These are phyloP conservation scores for Annulohypoxylon maeteangense DNA, from an alignment of 495 filamentous ascomycete species.

Conservation along the genomic window DNA sequence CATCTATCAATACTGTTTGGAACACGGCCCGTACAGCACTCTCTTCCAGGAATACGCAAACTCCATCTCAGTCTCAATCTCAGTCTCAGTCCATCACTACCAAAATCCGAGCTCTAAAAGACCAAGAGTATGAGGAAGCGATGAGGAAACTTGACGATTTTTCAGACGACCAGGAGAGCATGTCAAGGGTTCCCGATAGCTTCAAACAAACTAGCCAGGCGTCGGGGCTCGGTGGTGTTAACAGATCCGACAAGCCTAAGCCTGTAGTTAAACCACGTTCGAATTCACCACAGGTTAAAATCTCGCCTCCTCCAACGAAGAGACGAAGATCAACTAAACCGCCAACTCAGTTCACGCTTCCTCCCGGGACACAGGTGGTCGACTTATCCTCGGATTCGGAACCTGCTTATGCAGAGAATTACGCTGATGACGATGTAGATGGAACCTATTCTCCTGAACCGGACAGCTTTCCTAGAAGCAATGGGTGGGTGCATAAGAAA, in stretches of 20 bases:
- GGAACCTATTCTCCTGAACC: conserved; percentile 47
- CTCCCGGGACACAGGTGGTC: conserved; percentile 53
- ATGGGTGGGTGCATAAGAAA: conserved; percentile 45
- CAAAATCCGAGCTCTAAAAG: conserved; percentile 22
- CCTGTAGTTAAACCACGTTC: not conserved
- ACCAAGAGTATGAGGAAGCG: conserved; percentile 51
- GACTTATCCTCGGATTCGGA: conserved; percentile 55
- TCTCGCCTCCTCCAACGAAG: conserved; percentile 30
- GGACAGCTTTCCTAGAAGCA: conserved; percentile 35
- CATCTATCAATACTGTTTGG: conserved; percentile 54
- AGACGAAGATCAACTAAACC: conserved; percentile 13
- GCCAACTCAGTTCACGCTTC: conserved; percentile 45
- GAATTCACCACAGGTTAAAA: conserved; percentile 22
- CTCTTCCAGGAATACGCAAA: conserved; percentile 43
- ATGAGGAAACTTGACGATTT: conserved; percentile 50
- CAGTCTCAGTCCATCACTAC: conserved; percentile 14
- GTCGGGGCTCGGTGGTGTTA: not conserved
- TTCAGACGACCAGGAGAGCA: conserved; percentile 32
- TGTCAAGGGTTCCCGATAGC: conserved; percentile 23
- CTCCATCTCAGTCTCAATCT: conserved; percentile 16
- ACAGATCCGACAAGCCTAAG: not conserved
- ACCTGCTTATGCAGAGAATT: conserved; percentile 51
- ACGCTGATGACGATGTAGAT: conserved; percentile 58
- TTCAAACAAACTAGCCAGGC: conserved; percentile 17
- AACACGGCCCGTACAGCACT: conserved; percentile 44